phyloP scores from a whole-genome alignment of 2,329 filamentous ascomycete genomes.

The Tolypocladium album region DNA sequence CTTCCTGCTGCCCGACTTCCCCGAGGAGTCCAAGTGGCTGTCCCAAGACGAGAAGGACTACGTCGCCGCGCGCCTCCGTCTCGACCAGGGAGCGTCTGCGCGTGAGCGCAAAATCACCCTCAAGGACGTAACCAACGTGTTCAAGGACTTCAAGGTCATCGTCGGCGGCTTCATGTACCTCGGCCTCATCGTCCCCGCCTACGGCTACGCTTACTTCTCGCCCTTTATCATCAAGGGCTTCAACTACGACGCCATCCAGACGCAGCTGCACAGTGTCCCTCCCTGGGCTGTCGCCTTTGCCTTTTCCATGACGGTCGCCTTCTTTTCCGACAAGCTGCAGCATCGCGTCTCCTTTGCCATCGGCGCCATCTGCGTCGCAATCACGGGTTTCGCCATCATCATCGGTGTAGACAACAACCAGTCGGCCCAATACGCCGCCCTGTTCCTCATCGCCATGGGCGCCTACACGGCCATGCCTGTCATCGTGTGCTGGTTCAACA shows the following conservation, averaged over 20 bases:
- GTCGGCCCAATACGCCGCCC: slow-evolving; percentile 60
- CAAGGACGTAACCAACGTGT: slow-evolving; percentile 48
- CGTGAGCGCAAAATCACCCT: slow-evolving; percentile 50
- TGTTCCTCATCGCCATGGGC: slow-evolving; percentile 75
- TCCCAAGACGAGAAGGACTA: slow-evolving; percentile 57
- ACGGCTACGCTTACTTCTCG: slow-evolving; percentile 69
- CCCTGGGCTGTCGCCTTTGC: slow-evolving; percentile 61
- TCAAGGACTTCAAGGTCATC: slow-evolving; percentile 66
- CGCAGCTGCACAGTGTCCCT: slow-evolving; percentile 46
- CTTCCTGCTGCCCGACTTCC: slow-evolving; percentile 65
- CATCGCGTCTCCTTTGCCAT: slow-evolving; percentile 71
- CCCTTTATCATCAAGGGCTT: slow-evolving; percentile 61
- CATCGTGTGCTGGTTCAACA: slow-evolving; percentile 72
- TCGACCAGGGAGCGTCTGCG: slow-evolving; percentile 58
- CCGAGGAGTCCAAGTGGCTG: slow-evolving; percentile 65
- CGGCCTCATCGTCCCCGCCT: slow-evolving; percentile 66
- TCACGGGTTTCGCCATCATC: slow-evolving; percentile 67
- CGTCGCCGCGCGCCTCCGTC: slow-evolving; percentile 53
- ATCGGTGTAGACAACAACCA: slow-evolving; percentile 59
- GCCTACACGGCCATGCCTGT: slow-evolving; percentile 85
- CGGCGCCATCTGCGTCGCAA: slow-evolving; percentile 54
- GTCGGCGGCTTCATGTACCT: slow-evolving; percentile 74
- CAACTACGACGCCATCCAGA: slow-evolving; percentile 47
- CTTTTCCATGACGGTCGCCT: slow-evolving; percentile 67
- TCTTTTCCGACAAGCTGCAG: slow-evolving; percentile 55